These are phyloP conservation scores for Leccinum subgranulosum DNA, from an alignment of 768 basidiomycete genomes.

Conservation along the genomic window DNA sequence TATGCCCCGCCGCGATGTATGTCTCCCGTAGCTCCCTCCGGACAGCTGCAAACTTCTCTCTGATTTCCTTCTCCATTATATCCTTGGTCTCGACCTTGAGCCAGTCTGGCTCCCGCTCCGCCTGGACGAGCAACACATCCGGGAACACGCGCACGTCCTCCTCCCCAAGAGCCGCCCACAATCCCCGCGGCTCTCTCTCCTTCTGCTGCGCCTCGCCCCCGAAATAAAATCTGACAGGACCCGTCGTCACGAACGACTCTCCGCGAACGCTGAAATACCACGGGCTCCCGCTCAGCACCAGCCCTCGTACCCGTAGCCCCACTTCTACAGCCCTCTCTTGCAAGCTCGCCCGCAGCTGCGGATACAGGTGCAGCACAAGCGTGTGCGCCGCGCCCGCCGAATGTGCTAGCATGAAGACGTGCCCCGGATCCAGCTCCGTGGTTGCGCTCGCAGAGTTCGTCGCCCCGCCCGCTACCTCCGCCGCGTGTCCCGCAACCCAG, in stretches of 20 bases:
- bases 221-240: conserved; percentile 27
- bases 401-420: conserved; percentile 53
- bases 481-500: conserved; percentile 45
- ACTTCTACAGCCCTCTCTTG: conserved; percentile 18
- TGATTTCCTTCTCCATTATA: conserved; percentile 39
- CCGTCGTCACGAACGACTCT: conserved; percentile 23
- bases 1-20: conserved; percentile 49
- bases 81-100: conserved; percentile 34
- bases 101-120: conserved; percentile 52
- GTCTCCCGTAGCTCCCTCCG: conserved; percentile 22
- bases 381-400: conserved; percentile 58
- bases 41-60: conserved; percentile 30
- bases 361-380: conserved; percentile 41
- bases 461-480: conserved; percentile 14
- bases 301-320: conserved; percentile 36
- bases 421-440: conserved; percentile 34
- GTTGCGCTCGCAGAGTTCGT: background rate
- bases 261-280: conserved; percentile 37
- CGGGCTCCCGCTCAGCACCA: conserved; percentile 45
- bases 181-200: conserved; percentile 38
- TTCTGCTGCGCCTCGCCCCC: conserved; percentile 42
- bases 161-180: conserved; percentile 38
- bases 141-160: conserved; percentile 41
- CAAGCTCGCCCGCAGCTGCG: conserved; percentile 31
- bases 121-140: conserved; percentile 44